Conservation (phyloP, 1,284 basidiomycete species). For the Peniophora sp. region DNA sequence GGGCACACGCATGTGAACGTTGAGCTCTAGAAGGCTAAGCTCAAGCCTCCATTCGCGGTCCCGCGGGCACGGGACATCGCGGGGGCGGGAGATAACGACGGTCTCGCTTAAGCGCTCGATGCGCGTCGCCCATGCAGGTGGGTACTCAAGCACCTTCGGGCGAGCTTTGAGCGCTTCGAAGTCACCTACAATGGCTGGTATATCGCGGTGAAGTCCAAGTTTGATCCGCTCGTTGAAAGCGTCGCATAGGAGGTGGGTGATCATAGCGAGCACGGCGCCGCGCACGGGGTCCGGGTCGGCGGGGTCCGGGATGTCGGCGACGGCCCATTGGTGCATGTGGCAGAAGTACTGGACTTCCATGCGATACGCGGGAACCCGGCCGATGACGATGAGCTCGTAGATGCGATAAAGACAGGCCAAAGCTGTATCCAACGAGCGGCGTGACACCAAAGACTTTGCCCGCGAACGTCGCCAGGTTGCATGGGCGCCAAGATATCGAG, state of each 20-base stretch:
- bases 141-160: no score
- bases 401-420: conserved; percentile 17
- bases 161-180: no score
- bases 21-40: no score
- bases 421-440: conserved; percentile 2
- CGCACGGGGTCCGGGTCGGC: conserved; percentile 16
- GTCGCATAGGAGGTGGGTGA: conserved; percentile 20
- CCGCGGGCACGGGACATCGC: no score
- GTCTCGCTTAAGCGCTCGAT: no score
- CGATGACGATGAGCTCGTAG: conserved; percentile 19
- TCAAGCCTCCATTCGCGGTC: no score
- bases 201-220: conserved; percentile 18
- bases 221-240: conserved; percentile 24
- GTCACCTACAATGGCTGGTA: not conserved
- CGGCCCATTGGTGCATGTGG: conserved; percentile 15
- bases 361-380: conserved; percentile 14
- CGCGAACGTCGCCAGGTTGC: no score
- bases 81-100: no score
- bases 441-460: no score
- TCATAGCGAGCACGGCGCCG: conserved; percentile 22
- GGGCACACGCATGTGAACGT: no score
- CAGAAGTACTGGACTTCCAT: conserved; percentile 23
- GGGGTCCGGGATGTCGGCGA: conserved; percentile 20
- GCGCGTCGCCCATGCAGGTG: no score
- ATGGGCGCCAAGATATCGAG: no score